These are phyloP conservation scores for Colletotrichum sp. DNA, from an alignment of 2,329 filamentous ascomycete genomes.

Conservation along the genomic window DNA sequence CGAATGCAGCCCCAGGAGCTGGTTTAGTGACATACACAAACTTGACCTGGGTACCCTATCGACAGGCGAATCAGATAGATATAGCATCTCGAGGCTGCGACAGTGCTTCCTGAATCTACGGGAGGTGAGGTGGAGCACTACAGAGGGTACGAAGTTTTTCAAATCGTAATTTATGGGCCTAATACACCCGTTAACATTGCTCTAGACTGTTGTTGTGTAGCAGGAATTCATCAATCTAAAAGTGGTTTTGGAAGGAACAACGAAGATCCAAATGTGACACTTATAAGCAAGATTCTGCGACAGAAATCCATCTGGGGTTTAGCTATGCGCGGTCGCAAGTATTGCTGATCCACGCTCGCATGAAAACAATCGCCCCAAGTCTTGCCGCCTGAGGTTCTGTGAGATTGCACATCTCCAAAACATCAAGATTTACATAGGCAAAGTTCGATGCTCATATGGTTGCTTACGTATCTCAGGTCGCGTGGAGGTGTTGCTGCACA, in stretches of 20 bases:
- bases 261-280: background rate
- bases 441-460: background rate
- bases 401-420: background rate
- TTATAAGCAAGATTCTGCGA: background rate
- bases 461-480: background rate
- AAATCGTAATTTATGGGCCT: background rate
- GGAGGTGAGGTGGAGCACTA: background rate
- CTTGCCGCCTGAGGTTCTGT: background rate
- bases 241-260: background rate
- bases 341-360: background rate
- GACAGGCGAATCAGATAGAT: background rate
- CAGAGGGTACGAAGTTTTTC: background rate
- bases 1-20: too few relatives aligned
- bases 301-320: background rate
- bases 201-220: background rate
- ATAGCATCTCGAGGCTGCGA: too few relatives aligned
- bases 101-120: background rate
- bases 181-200: background rate
- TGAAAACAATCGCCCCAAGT: background rate
- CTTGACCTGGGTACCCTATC: background rate
- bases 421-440: background rate
- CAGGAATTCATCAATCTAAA: background rate
- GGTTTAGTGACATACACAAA: background rate
- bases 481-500: background rate
- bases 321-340: background rate